Evolutionary conservation across 805 yeast genomes (phyloP).

Genomic region (Brettanomyces bruxellensis): DNA sequence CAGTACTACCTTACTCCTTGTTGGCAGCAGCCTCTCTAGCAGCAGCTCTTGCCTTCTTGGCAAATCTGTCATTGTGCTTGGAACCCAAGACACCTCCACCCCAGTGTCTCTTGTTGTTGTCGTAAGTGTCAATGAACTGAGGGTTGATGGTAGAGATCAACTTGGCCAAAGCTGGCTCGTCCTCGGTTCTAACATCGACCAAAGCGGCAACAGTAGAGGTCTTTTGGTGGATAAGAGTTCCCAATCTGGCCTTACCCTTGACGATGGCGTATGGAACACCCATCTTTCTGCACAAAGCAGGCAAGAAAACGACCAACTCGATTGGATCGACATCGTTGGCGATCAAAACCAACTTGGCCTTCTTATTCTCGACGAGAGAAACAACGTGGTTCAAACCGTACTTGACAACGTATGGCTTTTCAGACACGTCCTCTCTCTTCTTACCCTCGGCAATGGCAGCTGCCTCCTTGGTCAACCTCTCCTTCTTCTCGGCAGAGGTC

Average conservation of each 20-base stretch:
- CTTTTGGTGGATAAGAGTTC: constrained; percentile 95
- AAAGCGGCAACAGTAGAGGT: constrained; percentile 95
- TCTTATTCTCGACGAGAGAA: constrained; percentile 94
- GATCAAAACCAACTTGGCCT: constrained; percentile 92
- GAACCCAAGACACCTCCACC: constrained; percentile 99
- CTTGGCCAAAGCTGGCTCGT: constrained; percentile 89
- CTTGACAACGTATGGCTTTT: constrained; percentile 95
- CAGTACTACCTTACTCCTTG: constrained; percentile 1
- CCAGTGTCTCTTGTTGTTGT: constrained; percentile 97
- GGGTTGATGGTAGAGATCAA: constrained; percentile 88
- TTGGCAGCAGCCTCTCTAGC: constrained; percentile 47
- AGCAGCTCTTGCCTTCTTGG: constrained; percentile 55
- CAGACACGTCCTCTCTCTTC: constrained; percentile 91
- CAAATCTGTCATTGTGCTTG: constrained; percentile 81
- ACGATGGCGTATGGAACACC: constrained; percentile 98
- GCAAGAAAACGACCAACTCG: constrained; percentile 93
- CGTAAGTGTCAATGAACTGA: constrained; percentile 90
- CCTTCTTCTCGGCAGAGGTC: constrained; percentile 95
- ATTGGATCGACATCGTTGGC: constrained; percentile 99
- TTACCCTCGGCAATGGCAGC: constrained; percentile 98
- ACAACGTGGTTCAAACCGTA: constrained; percentile 99
- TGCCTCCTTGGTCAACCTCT: constrained; percentile 97
- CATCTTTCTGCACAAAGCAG: constrained; percentile 98
- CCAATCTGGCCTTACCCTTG: constrained; percentile 98
- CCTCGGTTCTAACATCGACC: constrained; percentile 91